A percentile compares a stretch with the other conserved stretches of the same genome.
Evolutionary conservation across 352 stramenopile species (phyloP).

Genomic region (Pythium plurisporium): DNA sequence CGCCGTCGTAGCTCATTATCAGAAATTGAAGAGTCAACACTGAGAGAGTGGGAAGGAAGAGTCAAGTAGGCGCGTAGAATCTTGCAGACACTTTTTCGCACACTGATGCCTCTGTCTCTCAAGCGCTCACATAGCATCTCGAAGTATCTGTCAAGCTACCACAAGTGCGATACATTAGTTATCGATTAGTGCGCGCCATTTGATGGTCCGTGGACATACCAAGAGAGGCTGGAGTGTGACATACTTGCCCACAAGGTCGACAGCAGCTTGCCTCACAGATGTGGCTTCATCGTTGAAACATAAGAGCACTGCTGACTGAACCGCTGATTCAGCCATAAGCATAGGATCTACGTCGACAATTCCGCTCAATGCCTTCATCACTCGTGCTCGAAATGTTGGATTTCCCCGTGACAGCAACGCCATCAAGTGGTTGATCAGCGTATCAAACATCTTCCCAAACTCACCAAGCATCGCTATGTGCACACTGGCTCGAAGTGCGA

Average conservation of each 20-base stretch:
- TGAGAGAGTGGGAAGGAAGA: constrained; percentile 1
- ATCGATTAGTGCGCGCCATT: too few relatives aligned
- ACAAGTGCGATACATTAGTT: neutral
- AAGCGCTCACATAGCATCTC: constrained; percentile 66
- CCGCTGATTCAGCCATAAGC: constrained; percentile 65
- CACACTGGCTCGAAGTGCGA: constrained; percentile 42
- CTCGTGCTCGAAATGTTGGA: constrained; percentile 61
- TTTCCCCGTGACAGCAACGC: constrained; percentile 64
- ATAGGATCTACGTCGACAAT: constrained; percentile 85
- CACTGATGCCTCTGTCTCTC: constrained; percentile 80
- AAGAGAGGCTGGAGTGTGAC: constrained; percentile 62
- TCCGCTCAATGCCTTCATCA: constrained; percentile 68
- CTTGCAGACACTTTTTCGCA: constrained; percentile 82
- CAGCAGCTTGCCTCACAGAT: constrained; percentile 76
- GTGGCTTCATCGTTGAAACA: constrained; percentile 78
- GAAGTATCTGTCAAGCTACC: constrained; percentile 80
- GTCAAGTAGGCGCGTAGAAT: constrained; percentile 63
- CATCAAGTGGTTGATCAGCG: constrained; percentile 71
- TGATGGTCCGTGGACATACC: too few relatives aligned
- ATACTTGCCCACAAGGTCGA: constrained; percentile 85
- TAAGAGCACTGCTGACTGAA: constrained; percentile 49
- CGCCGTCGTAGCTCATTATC: constrained; percentile 41
- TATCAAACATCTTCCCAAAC: constrained; percentile 67
- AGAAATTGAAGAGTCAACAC: constrained; percentile 3
- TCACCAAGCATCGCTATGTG: constrained; percentile 46